Evolutionary conservation across 2,329 filamentous ascomycete species (phyloP).

Genomic region (Zymoseptoria ardabiliae): DNA sequence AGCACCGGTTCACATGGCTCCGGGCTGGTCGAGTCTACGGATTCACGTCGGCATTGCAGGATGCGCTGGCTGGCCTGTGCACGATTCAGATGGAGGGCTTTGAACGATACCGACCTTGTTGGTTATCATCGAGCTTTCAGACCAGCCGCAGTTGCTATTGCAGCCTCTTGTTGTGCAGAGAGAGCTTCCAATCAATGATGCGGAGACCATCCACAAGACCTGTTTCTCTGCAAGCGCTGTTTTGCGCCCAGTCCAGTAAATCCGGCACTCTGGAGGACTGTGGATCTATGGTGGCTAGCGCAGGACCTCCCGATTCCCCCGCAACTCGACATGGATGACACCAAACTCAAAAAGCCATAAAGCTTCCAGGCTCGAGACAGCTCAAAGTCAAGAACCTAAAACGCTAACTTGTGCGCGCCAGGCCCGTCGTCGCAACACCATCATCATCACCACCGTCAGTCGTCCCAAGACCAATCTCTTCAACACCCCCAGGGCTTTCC

Average conservation of each 20-base stretch:
- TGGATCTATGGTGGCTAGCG: not conserved
- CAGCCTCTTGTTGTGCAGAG: not conserved
- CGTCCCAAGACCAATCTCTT: conserved; percentile 13
- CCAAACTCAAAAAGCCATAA: not conserved
- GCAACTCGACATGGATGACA: not conserved
- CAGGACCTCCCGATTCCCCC: not conserved
- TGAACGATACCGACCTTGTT: not conserved
- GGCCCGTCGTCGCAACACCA: not conserved
- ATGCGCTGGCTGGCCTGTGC: not conserved
- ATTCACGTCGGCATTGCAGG: not conserved
- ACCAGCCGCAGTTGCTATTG: not conserved
- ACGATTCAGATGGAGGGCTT: not conserved
- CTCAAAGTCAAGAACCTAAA: not conserved
- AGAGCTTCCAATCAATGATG: not conserved
- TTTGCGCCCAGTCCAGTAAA: not conserved
- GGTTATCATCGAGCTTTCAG: not conserved
- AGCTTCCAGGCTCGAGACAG: not conserved
- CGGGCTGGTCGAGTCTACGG: not conserved
- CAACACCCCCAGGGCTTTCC: conserved; percentile 18
- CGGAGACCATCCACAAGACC: not conserved
- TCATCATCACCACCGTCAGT: conserved; percentile 7
- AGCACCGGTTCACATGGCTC: not conserved
- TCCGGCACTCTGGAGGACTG: not conserved
- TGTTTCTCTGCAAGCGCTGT: not conserved
- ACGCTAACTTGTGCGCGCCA: not conserved